Evolutionary conservation across 2,329 filamentous ascomycete species (phyloP).

Genomic region (Ceratocystis huliohia): DNA sequence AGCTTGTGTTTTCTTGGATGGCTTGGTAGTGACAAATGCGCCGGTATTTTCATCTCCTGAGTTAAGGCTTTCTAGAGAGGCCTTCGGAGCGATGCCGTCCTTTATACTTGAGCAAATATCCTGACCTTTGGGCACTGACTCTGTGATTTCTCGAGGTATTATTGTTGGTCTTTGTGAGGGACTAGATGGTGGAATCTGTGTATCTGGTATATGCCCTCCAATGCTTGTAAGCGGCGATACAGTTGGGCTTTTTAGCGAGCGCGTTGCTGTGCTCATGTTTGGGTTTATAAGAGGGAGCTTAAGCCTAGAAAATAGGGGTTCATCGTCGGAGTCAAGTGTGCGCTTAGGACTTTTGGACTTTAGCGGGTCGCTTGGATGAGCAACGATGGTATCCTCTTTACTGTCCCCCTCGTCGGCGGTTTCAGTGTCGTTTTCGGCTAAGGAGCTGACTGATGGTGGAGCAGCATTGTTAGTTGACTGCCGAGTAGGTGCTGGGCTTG

Average conservation of each 20-base stretch:
- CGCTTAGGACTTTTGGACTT: not conserved
- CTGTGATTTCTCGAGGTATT: not conserved
- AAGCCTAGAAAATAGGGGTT: conserved; percentile 11
- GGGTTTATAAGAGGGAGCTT: conserved; percentile 8
- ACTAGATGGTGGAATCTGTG: conserved; percentile 8
- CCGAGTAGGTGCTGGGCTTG: conserved; percentile 13
- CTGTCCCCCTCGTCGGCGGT: not conserved
- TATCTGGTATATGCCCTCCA: conserved; percentile 16
- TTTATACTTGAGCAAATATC: not conserved
- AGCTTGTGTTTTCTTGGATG: conserved; percentile 2
- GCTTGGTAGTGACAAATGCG: not conserved
- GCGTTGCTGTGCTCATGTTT: not conserved
- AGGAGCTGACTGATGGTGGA: not conserved
- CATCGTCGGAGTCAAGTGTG: not conserved
- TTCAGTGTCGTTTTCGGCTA: conserved; percentile 7
- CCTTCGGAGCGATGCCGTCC: not conserved
- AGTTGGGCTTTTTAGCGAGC: conserved; percentile 14
- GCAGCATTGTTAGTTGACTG: not conserved
- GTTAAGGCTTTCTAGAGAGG: not conserved
- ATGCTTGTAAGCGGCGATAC: conserved; percentile 16
- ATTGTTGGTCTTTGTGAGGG: not conserved
- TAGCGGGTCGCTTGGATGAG: not conserved
- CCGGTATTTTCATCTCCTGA: not conserved
- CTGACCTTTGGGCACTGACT: not conserved
- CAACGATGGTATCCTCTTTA: not conserved